Base-by-base conservation (phyloP, 176 grass and related monocot genomes). In the Aegilops umbellulata region DNA sequence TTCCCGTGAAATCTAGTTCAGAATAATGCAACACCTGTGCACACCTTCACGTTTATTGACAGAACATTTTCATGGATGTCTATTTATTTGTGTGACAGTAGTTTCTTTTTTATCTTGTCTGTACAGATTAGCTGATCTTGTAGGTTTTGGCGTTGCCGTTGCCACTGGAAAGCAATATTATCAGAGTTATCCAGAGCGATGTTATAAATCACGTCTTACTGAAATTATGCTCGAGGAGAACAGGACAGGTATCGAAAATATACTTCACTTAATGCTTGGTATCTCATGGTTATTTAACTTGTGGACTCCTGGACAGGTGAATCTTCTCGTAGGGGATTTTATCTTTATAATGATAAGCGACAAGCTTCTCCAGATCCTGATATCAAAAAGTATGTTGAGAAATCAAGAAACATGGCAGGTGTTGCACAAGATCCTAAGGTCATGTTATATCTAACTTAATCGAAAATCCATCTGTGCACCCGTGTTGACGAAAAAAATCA, bases 331-430 rank as follows among this genome's bases (percentile, higher is more conserved):
- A 95, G 70, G 73, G 95, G 93, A 13, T 98, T 94, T 76, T 98
- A 98, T 76, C 51, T 91, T 51, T 95, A 98, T 82, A 87, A 93
- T 44, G 88, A 93, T 69, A 93, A 87, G 62, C 69, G 72, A 57
- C 84, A 87, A 51, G 80, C 93, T 44, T 92, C 60, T 77, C 79
- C 61, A 60, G 91, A 98, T 71, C 91, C 89, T 86, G 89, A 93
- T 72, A 88, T 98, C 19, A 82, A 44, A 12, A 95, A 89, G 73
- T 92, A 90, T 55, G 64, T 98, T 78, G 91, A 95, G 70, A 94
- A 92, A 87, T 92, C 96, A 91, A 94, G 92, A 77, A 90, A 66
- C 26, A 84, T 90, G 88, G 85, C 82, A 29, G 91, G 93, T 71
- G 55, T 83, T 83, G 71, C 71, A 22, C 82, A 89, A 84, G 82